A percentile compares a stretch with the other conserved stretches of the same genome.
These are phyloP conservation scores for Kwoniella dendrophila DNA, from an alignment of 768 basidiomycete species.

Conservation along the genomic window DNA sequence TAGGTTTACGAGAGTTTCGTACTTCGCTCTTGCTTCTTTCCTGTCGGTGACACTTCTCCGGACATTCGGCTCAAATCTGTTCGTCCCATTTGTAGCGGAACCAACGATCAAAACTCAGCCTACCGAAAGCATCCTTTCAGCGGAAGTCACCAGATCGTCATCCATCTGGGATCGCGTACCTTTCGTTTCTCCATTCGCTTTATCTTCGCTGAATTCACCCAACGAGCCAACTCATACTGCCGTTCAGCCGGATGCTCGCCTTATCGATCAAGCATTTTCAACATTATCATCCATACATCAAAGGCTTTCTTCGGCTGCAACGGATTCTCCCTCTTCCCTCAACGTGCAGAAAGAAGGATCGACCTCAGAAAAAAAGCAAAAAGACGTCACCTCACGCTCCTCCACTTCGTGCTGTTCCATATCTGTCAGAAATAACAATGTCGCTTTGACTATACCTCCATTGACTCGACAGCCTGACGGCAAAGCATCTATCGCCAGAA, in stretches of 20 bases:
- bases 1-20: constrained; percentile 17
- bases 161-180: constrained; percentile 22
- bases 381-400: not conserved
- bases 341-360: too few relatives aligned
- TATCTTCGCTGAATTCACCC: not conserved
- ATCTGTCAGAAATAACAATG: constrained; percentile 11
- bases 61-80: constrained; percentile 14
- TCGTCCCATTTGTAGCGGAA: not conserved
- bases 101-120: not conserved
- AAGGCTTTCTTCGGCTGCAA: constrained; percentile 10
- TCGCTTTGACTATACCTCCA: constrained; percentile 24
- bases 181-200: not conserved
- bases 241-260: constrained; percentile 13
- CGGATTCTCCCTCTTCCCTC: too few relatives aligned
- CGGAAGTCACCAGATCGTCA: not conserved
- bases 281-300: constrained; percentile 18
- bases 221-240: not conserved
- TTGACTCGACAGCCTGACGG: not conserved
- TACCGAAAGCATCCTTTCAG: not conserved
- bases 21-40: constrained; percentile 23
- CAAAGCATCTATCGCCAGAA: not conserved
- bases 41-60: constrained; percentile 16
- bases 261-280: constrained; percentile 23
- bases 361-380: not conserved
- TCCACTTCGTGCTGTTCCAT: constrained; percentile 18